A percentile compares a stretch with the other conserved stretches of the same genome.
phyloP scores from a whole-genome alignment of 2,329 filamentous ascomycete species.

The Fusarium secorum region DNA sequence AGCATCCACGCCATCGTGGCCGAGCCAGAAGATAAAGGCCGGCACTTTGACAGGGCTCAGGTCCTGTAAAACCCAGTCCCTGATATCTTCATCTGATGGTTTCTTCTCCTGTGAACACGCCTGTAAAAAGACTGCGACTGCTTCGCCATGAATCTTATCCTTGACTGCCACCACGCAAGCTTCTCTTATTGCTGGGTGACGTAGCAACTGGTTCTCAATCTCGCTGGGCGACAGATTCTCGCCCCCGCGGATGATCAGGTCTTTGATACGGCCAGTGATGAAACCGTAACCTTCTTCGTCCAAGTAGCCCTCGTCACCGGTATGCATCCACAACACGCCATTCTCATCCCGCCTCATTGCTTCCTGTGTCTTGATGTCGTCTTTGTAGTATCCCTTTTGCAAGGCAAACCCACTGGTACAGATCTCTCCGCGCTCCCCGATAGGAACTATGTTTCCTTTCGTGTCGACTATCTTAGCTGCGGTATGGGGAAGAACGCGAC shows the following conservation, averaged over 20 bases:
- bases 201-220: background rate
- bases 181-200: background rate
- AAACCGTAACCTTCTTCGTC: background rate
- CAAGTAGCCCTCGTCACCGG: background rate
- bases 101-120: background rate
- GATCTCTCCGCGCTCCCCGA: background rate
- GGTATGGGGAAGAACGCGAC: background rate
- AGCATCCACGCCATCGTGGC: background rate
- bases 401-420: background rate
- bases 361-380: background rate
- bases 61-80: background rate
- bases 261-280: background rate
- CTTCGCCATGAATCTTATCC: background rate
- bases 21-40: background rate
- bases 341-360: background rate
- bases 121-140: background rate
- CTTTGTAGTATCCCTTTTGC: background rate
- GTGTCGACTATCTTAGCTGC: background rate
- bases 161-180: background rate
- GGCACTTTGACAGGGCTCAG: background rate
- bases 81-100: background rate
- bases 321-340: background rate
- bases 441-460: background rate
- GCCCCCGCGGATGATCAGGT: background rate
- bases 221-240: background rate